Conservation (phyloP, 768 basidiomycete species). For the Gautieria morchelliformis region DNA sequence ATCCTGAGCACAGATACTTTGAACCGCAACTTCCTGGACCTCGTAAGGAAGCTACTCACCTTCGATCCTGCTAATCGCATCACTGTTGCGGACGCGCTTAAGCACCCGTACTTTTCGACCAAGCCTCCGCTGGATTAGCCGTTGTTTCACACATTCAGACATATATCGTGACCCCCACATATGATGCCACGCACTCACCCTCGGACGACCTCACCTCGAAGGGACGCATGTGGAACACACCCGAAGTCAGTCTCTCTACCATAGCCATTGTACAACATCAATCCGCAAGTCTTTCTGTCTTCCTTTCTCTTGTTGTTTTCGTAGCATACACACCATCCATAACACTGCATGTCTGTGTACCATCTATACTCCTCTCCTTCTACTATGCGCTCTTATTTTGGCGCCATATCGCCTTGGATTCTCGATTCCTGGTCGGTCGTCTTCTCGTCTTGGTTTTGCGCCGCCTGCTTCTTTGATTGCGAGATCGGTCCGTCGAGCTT, state of each 20-base stretch:
- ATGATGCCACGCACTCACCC: neutral
- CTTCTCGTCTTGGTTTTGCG: slow-evolving; percentile 1
- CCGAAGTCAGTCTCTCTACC: neutral
- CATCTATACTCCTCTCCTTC: neutral
- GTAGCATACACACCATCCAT: slow-evolving; percentile 8
- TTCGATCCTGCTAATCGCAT: slow-evolving; percentile 88
- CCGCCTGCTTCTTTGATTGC: neutral
- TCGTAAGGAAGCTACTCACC: slow-evolving; percentile 77
- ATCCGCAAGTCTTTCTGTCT: slow-evolving; percentile 3
- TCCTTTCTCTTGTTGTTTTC: slow-evolving; percentile 7
- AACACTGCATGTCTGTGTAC: neutral
- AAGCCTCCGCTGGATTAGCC: slow-evolving; percentile 1
- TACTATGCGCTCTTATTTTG: neutral
- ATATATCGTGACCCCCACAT: neutral
- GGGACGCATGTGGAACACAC: neutral
- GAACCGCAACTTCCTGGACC: slow-evolving; percentile 77
- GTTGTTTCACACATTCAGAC: neutral
- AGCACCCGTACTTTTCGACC: slow-evolving; percentile 72
- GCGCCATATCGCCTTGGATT: neutral
- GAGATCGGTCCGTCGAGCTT: neutral
- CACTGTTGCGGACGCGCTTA: slow-evolving; percentile 78
- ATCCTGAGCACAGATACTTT: slow-evolving; percentile 67
- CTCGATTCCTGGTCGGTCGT: neutral
- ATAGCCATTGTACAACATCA: slow-evolving; percentile 10
- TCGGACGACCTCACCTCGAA: neutral